Base-by-base conservation (phyloP, 164 flowering plant genomes). In the Annona squamosa region DNA sequence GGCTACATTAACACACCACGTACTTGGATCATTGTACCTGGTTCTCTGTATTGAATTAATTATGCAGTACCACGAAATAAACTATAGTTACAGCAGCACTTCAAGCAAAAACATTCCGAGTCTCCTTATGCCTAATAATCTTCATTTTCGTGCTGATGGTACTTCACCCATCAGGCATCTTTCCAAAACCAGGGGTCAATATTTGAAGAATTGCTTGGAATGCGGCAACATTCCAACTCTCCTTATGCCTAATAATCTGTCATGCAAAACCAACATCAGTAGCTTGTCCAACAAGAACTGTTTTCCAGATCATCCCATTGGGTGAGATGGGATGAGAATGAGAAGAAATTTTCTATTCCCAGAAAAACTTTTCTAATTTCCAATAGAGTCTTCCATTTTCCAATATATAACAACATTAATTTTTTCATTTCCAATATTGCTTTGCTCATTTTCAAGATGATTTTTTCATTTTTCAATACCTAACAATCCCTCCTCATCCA, bases 191-290 rank as follows among this genome's bases (percentile, higher is more conserved):
- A 16, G 91, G 87, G 61, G 88, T 87, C 75, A 95, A 91, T 82
- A 94, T 88, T 82, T 92, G 98, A 26, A 83, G 81, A 76, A 95
- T 75, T n/a, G 99, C 98, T 86, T 90, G 87, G 42, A 89, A 79
- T 71, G 99, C 95, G 69, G 97, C 87, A 61, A 90, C 78, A 73
- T 82, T 84, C 99, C 99, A 94, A 64, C 88, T 90, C 83, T 94
- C 99, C 41, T 82, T 85, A 85, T 94, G 99, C 84, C 90, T 85
- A 63, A 87, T 85, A 77, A 94, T 88, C 97, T 94, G 86, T 44
- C 42, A 65, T 69, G 45, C 56, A 26, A 63, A 7, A 43, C 17
- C 43, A 13, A 48, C 56, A 69, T 46, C 17, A 52, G 46, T 17
- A 72, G 48, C n/a, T 71, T 2, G 72, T 16, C 43, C 12, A 44